A percentile compares a stretch with the other conserved stretches of the same genome.
phyloP scores from a whole-genome alignment of 2,329 filamentous ascomycete genomes.

The Ilyonectria destructans region DNA sequence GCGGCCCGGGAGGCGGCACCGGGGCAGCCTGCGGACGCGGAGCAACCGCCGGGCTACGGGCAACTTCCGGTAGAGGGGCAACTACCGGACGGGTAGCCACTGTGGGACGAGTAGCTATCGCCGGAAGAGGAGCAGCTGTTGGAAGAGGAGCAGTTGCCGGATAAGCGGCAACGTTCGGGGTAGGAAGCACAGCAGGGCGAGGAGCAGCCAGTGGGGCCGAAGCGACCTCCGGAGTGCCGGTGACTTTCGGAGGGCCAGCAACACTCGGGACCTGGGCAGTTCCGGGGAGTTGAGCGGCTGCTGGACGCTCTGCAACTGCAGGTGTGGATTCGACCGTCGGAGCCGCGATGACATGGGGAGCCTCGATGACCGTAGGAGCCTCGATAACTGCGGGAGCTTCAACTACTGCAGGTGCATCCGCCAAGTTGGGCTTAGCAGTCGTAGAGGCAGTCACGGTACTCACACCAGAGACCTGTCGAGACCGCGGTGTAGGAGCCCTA shows the following conservation, averaged over 20 bases:
- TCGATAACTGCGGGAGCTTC: background rate
- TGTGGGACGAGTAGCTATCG: conserved; percentile 2
- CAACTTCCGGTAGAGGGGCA: conserved; percentile 9
- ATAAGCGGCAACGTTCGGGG: background rate
- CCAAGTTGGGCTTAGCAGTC: background rate
- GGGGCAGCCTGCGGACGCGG: conserved; percentile 21
- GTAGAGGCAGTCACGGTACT: conserved; percentile 25
- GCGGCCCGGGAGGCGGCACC: conserved; percentile 20
- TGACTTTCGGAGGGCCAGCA: conserved; percentile 11
- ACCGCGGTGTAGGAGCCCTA: conserved; percentile 23
- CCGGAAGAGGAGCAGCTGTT: background rate
- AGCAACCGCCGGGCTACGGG: conserved; percentile 23
- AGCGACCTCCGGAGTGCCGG: background rate
- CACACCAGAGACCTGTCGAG: conserved; percentile 33
- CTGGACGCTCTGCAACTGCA: conserved; percentile 10
- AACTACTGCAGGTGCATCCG: conserved; percentile 6
- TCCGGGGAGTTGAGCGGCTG: conserved; percentile 15
- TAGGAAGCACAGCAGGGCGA: background rate
- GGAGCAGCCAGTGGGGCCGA: background rate
- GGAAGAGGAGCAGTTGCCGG: conserved; percentile 12
- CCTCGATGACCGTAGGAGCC: conserved; percentile 23
- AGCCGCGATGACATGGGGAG: background rate
- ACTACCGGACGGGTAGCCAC: conserved; percentile 10
- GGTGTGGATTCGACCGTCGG: background rate
- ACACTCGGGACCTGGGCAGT: conserved; percentile 18